Conservation (phyloP, 2,329 filamentous ascomycete genomes). For the Arachnomyces sp. region DNA sequence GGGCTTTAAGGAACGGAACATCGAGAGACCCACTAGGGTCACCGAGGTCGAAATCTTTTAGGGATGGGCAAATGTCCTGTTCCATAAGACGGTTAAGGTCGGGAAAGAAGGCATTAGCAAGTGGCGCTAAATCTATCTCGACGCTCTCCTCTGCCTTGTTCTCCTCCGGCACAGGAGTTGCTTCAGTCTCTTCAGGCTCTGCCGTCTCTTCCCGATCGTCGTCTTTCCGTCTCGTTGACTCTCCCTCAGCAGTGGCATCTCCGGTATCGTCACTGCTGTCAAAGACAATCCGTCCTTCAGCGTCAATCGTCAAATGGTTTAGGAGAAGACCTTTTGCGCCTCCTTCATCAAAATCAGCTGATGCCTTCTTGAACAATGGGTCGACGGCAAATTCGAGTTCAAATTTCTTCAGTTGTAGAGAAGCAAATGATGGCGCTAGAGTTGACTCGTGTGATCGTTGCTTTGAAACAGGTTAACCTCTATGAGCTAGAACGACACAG, state of each 20-base stretch:
- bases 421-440: constrained; percentile 75
- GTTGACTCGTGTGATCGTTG: constrained; percentile 87
- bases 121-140: constrained; percentile 67
- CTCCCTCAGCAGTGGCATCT: constrained; percentile 38
- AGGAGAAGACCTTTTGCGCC: constrained; percentile 90
- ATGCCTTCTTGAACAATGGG: constrained; percentile 97
- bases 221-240: constrained; percentile 23
- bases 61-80: constrained; percentile 86
- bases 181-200: constrained; percentile 32
- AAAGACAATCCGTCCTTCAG: constrained; percentile 86
- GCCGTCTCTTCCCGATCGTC: constrained; percentile 33
- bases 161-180: constrained; percentile 25
- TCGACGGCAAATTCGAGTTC: constrained; percentile 95
- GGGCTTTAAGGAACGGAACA: constrained; percentile 82
- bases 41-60: constrained; percentile 88
- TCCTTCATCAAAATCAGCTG: constrained; percentile 95
- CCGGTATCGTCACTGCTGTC: constrained; percentile 86
- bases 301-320: constrained; percentile 94
- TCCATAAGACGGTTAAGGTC: constrained; percentile 67
- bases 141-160: constrained; percentile 44
- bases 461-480: constrained; percentile 34
- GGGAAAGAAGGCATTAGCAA: constrained; percentile 78
- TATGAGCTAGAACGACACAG: neutral
- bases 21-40: constrained; percentile 77
- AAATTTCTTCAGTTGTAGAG: constrained; percentile 91